Conservation (phyloP, 805 yeast genomes). For the Pichia thaimueangensis region DNA sequence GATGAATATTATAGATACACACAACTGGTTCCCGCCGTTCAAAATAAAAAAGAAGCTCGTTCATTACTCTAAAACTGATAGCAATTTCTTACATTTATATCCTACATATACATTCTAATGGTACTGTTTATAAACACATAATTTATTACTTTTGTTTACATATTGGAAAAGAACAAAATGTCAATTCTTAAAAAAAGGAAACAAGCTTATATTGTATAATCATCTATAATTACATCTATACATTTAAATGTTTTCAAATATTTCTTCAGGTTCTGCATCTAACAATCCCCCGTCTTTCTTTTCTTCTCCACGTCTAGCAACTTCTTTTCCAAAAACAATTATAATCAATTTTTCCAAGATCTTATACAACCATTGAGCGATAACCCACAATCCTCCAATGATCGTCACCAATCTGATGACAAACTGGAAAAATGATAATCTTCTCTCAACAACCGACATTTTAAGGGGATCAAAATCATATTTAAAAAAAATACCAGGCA, state of each 20-base stretch:
- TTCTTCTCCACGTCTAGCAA: constrained; percentile 43
- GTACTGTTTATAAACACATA: no score
- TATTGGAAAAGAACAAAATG: no score
- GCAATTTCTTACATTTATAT: background rate
- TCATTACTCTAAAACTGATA: constrained; percentile 8
- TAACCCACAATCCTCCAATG: constrained; percentile 70
- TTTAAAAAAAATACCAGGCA: constrained; percentile 77
- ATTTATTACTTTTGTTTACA: no score
- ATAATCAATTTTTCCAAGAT: constrained; percentile 48
- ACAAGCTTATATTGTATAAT: no score
- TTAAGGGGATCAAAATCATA: constrained; percentile 88
- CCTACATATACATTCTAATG: background rate
- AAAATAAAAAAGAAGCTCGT: constrained; percentile 15
- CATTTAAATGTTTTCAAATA: constrained; percentile 25
- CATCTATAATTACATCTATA: no score
- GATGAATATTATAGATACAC: constrained; percentile 60
- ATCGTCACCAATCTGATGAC: constrained; percentile 73
- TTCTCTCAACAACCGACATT: constrained; percentile 57
- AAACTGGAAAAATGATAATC: constrained; percentile 75
- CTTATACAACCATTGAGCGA: constrained; percentile 60
- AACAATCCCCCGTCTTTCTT: constrained; percentile 28
- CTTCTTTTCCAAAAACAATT: constrained; percentile 53
- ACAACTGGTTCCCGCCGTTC: constrained; percentile 21
- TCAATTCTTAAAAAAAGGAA: no score
- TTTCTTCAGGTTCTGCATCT: constrained; percentile 23